Percentiles rank a stretch among this genome's conserved stretches.
These are phyloP conservation scores for Cicer cuneatum DNA, from an alignment of 306 rosid genomes.

Conservation along the genomic window DNA sequence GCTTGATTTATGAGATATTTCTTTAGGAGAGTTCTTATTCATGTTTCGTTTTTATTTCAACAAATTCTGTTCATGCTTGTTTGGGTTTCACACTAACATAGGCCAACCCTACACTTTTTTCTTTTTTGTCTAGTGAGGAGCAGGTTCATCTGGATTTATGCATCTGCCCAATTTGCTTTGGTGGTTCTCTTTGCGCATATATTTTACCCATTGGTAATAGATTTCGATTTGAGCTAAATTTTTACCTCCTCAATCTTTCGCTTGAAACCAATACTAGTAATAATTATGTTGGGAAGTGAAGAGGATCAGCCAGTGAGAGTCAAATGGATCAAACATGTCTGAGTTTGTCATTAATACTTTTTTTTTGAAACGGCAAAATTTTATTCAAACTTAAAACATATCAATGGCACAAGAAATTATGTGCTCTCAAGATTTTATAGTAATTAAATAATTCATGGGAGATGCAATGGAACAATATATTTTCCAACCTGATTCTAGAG, in stretches of 20 bases:
- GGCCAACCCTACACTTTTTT: slow-evolving; percentile 27
- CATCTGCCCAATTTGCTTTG: slow-evolving; percentile 74
- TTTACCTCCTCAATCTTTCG: slow-evolving; percentile 2
- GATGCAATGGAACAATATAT: slow-evolving; percentile 6
- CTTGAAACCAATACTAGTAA: slow-evolving; percentile 22
- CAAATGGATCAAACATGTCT: not conserved
- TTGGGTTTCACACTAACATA: not conserved
- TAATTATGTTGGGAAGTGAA: slow-evolving; percentile 22
- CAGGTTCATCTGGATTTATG: slow-evolving; percentile 86
- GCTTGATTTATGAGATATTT: not conserved
- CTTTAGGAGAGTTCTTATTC: slow-evolving; percentile 26
- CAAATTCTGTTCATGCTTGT: not conserved
- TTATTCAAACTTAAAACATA: too few species aligned
- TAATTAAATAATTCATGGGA: not conserved
- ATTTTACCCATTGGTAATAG: slow-evolving; percentile 85
- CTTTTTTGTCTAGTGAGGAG: slow-evolving; percentile 63
- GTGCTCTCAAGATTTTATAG: not conserved
- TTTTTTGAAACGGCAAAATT: too few species aligned
- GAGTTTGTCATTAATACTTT: not conserved
- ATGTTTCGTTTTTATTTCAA: slow-evolving; percentile 7
- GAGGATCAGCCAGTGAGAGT: not conserved
- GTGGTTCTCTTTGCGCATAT: slow-evolving; percentile 89
- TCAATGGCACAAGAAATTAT: not conserved
- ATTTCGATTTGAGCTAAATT: slow-evolving; percentile 33
- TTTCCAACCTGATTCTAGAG: slow-evolving; percentile 14